Conservation (phyloP, 805 yeast genomes). For the Wickerhamomyces chaumierensis region DNA sequence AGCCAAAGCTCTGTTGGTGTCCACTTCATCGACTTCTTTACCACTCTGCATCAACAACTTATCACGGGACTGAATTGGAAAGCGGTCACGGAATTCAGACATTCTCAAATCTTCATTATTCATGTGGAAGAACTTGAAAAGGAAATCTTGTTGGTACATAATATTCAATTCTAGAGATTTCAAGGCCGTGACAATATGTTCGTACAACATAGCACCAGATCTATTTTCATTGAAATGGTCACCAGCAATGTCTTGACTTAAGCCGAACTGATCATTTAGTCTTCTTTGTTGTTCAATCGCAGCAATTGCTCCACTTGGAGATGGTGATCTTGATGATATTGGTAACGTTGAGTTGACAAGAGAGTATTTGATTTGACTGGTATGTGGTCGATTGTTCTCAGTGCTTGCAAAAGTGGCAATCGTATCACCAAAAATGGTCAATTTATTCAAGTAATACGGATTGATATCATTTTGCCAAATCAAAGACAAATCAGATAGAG, state of each 20-base stretch:
- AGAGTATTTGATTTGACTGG: neutral
- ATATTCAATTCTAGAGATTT: conserved; percentile 27
- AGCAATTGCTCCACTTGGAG: neutral
- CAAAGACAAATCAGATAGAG: conserved; percentile 31
- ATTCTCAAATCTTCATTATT: conserved; percentile 22
- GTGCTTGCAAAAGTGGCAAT: conserved; percentile 13
- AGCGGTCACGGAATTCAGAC: conserved; percentile 22
- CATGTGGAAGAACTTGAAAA: conserved; percentile 31
- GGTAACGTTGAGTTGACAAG: neutral
- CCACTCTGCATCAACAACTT: neutral
- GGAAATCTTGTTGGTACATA: conserved; percentile 26
- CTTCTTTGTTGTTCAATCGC: conserved; percentile 8
- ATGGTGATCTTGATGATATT: neutral
- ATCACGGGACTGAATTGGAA: neutral
- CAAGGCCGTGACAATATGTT: conserved; percentile 9
- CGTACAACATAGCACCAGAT: neutral
- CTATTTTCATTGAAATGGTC: neutral
- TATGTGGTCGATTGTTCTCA: too few relatives aligned
- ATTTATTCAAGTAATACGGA: conserved; percentile 23
- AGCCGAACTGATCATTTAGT: conserved; percentile 13
- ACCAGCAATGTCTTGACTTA: conserved; percentile 2
- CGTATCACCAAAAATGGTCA: conserved; percentile 19
- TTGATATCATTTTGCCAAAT: conserved; percentile 27
- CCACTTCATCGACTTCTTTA: conserved; percentile 23
- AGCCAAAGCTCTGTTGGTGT: conserved; percentile 36